phyloP scores from a whole-genome alignment of 345 rosid species.

The Hypericum perforatum region DNA sequence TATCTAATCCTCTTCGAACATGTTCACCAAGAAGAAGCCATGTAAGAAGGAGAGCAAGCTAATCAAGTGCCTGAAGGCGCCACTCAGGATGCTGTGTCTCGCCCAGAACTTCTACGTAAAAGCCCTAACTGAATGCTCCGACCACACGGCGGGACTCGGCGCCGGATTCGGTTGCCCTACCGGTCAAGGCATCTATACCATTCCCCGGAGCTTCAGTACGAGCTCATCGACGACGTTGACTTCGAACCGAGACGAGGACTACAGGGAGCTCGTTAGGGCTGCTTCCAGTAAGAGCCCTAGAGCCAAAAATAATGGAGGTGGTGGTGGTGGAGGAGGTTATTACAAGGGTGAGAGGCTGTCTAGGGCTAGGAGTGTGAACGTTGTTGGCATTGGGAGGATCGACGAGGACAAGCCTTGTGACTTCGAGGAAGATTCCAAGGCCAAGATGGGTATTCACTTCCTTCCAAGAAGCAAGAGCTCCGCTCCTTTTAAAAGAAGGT shows the following conservation, averaged over 20 bases:
- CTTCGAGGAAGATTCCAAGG: constrained; percentile 32
- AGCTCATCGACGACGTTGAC: constrained; percentile 24
- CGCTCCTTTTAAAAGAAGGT: constrained; percentile 21
- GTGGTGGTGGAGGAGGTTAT: not conserved
- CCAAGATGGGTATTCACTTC: constrained; percentile 1
- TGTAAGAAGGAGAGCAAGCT: constrained; percentile 24
- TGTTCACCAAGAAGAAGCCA: constrained; percentile 11
- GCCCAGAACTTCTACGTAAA: constrained; percentile 50
- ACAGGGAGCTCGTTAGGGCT: constrained; percentile 38
- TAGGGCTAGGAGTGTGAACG: constrained; percentile 31
- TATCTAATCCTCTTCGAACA: not conserved
- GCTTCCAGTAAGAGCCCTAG: constrained; percentile 33
- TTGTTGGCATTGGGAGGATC: constrained; percentile 49
- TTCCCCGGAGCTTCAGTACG: constrained; percentile 48
- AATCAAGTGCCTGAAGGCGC: constrained; percentile 30
- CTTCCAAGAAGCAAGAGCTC: constrained; percentile 37
- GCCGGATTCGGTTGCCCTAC: constrained; percentile 31
- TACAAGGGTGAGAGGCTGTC: no score
- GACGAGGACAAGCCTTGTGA: constrained; percentile 63
- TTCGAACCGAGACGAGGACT: constrained; percentile 19
- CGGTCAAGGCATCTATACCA: constrained; percentile 21
- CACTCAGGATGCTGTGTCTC: constrained; percentile 33
- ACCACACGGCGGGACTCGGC: constrained; percentile 18
- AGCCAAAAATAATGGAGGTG: constrained; percentile 4
- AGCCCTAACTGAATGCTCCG: constrained; percentile 53